Conservation (phyloP, 2,329 filamentous ascomycete species). For the Penicillium sp. region DNA sequence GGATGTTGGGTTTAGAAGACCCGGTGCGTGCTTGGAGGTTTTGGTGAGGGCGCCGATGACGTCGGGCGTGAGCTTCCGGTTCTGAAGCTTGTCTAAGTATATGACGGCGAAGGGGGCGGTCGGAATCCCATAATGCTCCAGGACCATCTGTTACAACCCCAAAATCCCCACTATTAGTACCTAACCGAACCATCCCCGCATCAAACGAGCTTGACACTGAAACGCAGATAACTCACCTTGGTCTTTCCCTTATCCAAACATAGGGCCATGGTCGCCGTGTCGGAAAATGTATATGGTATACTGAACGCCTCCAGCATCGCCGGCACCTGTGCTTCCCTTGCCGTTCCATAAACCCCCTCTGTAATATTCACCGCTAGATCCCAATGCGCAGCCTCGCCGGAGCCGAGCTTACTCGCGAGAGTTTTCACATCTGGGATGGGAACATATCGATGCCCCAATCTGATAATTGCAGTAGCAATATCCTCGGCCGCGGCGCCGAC, state of each 20-base stretch:
- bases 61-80: not conserved
- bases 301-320: slow-evolving; percentile 28
- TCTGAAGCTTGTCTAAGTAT: not conserved
- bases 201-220: not conserved
- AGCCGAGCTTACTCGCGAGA: slow-evolving; percentile 17
- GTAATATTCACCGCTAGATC: slow-evolving; percentile 30
- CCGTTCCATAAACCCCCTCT: slow-evolving; percentile 23
- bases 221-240: slow-evolving; percentile 15
- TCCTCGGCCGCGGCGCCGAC: not conserved
- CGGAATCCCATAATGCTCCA: slow-evolving; percentile 18
- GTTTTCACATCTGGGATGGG: slow-evolving; percentile 16
- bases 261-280: slow-evolving; percentile 23
- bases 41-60: not conserved
- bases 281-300: slow-evolving; percentile 26
- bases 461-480: not conserved
- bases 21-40: not conserved
- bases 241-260: slow-evolving; percentile 24
- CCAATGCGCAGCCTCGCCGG: slow-evolving; percentile 19
- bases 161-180: not conserved
- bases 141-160: slow-evolving; percentile 9
- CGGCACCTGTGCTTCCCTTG: slow-evolving; percentile 27
- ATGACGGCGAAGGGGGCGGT: slow-evolving; percentile 17
- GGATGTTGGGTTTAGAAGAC: not conserved
- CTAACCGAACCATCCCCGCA: not conserved
- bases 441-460: slow-evolving; percentile 14